phyloP scores from a whole-genome alignment of 768 basidiomycete species.

The Macrolepiota fuliginosa region DNA sequence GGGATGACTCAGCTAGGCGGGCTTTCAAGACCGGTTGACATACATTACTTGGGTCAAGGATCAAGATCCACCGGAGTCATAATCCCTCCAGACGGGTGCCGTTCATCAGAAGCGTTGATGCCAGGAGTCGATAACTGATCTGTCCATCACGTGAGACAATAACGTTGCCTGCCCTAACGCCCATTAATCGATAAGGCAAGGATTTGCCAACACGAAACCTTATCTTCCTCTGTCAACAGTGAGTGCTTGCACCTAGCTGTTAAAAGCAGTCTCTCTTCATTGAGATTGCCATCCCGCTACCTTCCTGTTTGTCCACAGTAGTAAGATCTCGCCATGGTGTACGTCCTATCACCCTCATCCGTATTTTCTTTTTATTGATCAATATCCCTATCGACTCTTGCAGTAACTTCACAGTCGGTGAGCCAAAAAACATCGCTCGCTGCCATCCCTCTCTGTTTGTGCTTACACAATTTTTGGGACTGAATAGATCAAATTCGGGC shows the following conservation, averaged over 20 bases:
- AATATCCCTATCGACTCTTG: slow-evolving; percentile 24
- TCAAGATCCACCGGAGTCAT: not conserved
- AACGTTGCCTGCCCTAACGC: slow-evolving; percentile 33
- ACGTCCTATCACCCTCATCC: slow-evolving; percentile 33
- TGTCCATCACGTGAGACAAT: not conserved
- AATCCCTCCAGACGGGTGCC: no score
- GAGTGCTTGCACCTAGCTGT: slow-evolving; percentile 28
- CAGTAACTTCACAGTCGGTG: slow-evolving; percentile 89
- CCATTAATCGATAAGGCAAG: slow-evolving; percentile 39
- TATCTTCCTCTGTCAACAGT: slow-evolving; percentile 37
- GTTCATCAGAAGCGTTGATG: no score
- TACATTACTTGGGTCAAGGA: not conserved
- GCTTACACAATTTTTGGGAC: slow-evolving; percentile 15
- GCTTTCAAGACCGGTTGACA: not conserved
- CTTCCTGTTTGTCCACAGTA: slow-evolving; percentile 27
- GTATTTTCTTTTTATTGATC: slow-evolving; percentile 26
- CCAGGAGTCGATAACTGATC: not conserved
- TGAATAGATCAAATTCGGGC: slow-evolving; percentile 75
- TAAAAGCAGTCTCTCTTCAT: slow-evolving; percentile 29
- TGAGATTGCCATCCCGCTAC: slow-evolving; percentile 25
- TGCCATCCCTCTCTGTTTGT: not conserved
- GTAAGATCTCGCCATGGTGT: slow-evolving; percentile 77
- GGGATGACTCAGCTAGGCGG: not conserved
- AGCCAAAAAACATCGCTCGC: slow-evolving; percentile 28
- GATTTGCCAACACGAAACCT: slow-evolving; percentile 35